phyloP scores from a whole-genome alignment of 2,329 filamentous ascomycete genomes.

The Alternaria consortialis region DNA sequence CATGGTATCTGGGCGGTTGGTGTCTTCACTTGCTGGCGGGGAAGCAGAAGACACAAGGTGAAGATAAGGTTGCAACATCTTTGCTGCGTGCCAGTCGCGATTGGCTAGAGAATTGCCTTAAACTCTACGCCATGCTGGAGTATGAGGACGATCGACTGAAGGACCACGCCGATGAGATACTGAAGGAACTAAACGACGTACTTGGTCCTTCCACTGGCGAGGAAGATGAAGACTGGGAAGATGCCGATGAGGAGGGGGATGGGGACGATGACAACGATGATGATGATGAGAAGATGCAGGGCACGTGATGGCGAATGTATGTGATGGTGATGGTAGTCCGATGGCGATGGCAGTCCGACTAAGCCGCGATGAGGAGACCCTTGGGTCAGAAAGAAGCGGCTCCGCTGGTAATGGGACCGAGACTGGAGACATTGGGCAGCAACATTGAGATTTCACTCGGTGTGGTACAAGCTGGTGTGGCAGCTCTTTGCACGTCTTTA shows the following conservation, averaged over 20 bases:
- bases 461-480: neutral
- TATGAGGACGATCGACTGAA: conserved; percentile 86
- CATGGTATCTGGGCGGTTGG: conserved; percentile 97
- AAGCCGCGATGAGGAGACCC: neutral
- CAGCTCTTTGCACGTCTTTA: neutral
- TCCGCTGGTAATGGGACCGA: conserved; percentile 5
- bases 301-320: conserved; percentile 39
- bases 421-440: neutral
- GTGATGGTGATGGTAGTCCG: neutral
- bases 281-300: conserved; percentile 50
- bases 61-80: conserved; percentile 62
- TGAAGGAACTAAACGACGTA: conserved; percentile 58
- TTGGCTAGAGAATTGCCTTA: conserved; percentile 83
- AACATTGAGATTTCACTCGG: neutral
- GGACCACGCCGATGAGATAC: conserved; percentile 77
- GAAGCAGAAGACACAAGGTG: conserved; percentile 66
- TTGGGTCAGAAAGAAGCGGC: neutral
- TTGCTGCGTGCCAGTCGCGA: conserved; percentile 78
- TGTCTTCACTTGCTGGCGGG: conserved; percentile 82
- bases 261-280: conserved; percentile 24
- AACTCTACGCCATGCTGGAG: conserved; percentile 78
- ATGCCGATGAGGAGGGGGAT: conserved; percentile 51
- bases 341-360: neutral
- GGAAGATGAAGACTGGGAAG: conserved; percentile 54
- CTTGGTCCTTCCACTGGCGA: conserved; percentile 55